These are phyloP conservation scores for Ceratobasidium sp. DNA, from an alignment of 1,284 basidiomycete species.

Conservation along the genomic window DNA sequence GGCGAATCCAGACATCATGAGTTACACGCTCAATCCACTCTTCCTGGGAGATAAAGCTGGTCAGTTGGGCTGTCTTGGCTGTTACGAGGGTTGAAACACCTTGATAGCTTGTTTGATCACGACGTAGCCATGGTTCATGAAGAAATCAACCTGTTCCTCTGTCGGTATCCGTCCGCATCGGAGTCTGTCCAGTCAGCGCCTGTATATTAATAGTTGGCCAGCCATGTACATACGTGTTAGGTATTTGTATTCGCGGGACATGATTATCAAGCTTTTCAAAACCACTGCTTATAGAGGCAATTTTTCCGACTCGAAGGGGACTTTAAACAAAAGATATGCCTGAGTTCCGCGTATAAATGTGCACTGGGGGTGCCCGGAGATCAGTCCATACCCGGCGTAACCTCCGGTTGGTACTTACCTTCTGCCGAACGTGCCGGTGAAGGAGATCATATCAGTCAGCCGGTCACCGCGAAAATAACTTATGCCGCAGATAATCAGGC, in stretches of 20 bases:
- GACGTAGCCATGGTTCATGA: slow-evolving; percentile 47
- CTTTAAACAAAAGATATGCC: no score
- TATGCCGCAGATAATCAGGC: neutral
- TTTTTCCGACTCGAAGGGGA: neutral
- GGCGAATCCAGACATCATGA: slow-evolving; percentile 53
- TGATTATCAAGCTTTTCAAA: neutral
- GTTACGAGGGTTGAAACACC: neutral
- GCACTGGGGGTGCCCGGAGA: neutral
- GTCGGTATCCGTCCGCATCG: neutral
- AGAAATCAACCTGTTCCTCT: slow-evolving; percentile 49
- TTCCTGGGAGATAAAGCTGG: neutral
- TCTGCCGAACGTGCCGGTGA: neutral
- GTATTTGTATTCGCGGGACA: slow-evolving; percentile 37
- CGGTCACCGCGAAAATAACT: neutral
- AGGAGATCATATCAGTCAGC: neutral
- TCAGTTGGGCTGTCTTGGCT: neutral
- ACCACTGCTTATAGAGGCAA: no score
- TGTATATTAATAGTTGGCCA: neutral
- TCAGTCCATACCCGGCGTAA: neutral
- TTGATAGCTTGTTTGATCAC: slow-evolving; percentile 38
- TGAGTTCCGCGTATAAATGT: slow-evolving; percentile 14
- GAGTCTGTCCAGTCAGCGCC: neutral
- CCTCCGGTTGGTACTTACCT: neutral
- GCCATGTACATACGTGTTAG: slow-evolving; percentile 4
- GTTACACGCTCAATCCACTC: slow-evolving; percentile 38